phyloP scores from a whole-genome alignment of 768 basidiomycete species.

The Pleurotus giganteus region DNA sequence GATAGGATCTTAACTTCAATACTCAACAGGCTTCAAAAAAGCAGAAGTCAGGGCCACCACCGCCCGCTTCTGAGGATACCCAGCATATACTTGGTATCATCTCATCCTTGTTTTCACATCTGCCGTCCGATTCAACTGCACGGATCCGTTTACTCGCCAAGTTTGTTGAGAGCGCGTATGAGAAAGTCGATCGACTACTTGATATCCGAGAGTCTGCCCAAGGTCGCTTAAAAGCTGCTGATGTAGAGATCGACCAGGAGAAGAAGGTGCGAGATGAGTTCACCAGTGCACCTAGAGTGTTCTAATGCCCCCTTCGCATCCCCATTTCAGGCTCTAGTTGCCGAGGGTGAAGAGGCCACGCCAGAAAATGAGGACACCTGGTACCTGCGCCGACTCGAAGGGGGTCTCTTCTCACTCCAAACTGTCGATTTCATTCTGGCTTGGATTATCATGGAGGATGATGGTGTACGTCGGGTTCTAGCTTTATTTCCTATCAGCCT shows the following conservation, averaged over 20 bases:
- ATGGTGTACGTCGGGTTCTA: constrained; percentile 65
- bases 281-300: not conserved
- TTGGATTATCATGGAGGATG: constrained; percentile 97
- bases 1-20: not conserved
- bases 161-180: constrained; percentile 91
- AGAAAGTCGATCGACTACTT: constrained; percentile 90
- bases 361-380: constrained; percentile 69
- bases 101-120: constrained; percentile 83
- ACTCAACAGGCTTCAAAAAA: constrained; percentile 54
- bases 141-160: constrained; percentile 86
- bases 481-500: not conserved
- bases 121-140: constrained; percentile 78
- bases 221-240: constrained; percentile 53
- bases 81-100: constrained; percentile 87
- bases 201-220: constrained; percentile 79
- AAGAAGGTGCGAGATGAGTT: constrained; percentile 47
- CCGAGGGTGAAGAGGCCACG: constrained; percentile 54
- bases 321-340: constrained; percentile 44
- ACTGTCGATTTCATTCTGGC: constrained; percentile 92
- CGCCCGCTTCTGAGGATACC: constrained; percentile 73
- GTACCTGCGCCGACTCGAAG: constrained; percentile 86
- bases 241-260: constrained; percentile 68
- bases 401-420: constrained; percentile 86
- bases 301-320: not conserved
- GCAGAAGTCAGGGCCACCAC: constrained; percentile 45